Evolutionary conservation across 176 grass and related monocot species (phyloP), one percentile per base, ranked within the genome.

Genomic region (Oryza meridionalis): DNA sequence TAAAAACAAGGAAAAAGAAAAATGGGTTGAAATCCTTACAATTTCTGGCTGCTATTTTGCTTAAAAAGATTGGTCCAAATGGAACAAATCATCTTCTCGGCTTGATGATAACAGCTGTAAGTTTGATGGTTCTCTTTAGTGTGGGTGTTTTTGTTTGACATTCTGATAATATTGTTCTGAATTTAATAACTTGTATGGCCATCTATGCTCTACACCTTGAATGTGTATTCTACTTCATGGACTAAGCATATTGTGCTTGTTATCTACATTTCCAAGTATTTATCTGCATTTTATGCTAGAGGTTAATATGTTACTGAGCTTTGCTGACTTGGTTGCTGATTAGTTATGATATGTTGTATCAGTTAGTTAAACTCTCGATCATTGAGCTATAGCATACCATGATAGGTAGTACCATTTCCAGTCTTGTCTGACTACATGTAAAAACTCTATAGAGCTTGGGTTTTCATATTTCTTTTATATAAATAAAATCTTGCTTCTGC

Each of bases 41-140:
- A 82, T 82, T 96, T 90, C 75, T 99, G 77, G 93, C 89, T 82
- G 87, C 89, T 72, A 96, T 94, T 80, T 88, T 99, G 70, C 89
- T 99, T 17, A 96, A 95, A 68, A 87, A 84, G 81, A 92, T 99
- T 70, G 93, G 89, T 27, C 71, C 90, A 68, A 94, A 89, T 16
- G 93, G 96, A 74, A 70, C 84, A 24, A 87, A 87, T 67, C 90
- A 90, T 78, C 91, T 99, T 72, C 58, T 99, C 32, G 91, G 87
- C 65, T 83, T 99, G 77, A 89, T 82, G 65, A 67, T 91, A 65
- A 93, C 88, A 83, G 85, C 88, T 11, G 96, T 99, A 87, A 87
- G 89, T 86, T 87, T 31, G 2, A 42, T 25, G 32, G 6, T 65
- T 19, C 64, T n/a, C 61, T 58, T 42, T 51, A 38, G 31, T 81